These are phyloP conservation scores for Apostasia ramifera DNA, from an alignment of 106 monocot genomes.

Conservation along the genomic window DNA sequence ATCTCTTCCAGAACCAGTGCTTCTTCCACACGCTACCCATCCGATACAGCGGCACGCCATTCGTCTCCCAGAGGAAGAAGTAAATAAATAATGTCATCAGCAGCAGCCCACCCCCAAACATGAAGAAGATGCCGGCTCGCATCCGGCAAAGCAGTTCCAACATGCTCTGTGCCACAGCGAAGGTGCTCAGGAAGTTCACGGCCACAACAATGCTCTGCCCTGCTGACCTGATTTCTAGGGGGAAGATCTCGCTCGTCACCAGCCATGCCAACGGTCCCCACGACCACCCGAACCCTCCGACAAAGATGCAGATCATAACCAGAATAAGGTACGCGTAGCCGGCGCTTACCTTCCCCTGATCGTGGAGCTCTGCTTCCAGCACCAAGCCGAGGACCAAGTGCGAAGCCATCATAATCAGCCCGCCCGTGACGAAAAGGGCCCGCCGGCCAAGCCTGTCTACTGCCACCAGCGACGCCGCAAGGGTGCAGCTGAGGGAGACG, in stretches of 20 bases:
- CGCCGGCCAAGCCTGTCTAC: conserved; percentile 14
- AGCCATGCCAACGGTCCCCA: conserved; percentile 69
- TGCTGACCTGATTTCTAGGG: conserved; percentile 49
- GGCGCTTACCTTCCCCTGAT: neutral
- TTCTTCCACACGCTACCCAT: conserved; percentile 35
- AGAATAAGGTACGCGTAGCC: conserved; percentile 14
- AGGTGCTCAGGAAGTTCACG: conserved; percentile 29
- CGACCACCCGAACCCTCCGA: conserved; percentile 44
- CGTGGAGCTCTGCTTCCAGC: neutral
- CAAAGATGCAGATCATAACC: conserved; percentile 30
- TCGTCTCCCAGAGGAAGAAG: conserved; percentile 50
- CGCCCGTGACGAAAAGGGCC: conserved; percentile 1
- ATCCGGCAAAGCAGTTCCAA: conserved; percentile 50
- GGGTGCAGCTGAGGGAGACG: neutral
- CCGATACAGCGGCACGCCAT: conserved; percentile 45
- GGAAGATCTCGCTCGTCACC: conserved; percentile 48
- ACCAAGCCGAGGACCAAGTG: neutral
- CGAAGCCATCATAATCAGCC: neutral
- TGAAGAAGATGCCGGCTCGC: conserved; percentile 33
- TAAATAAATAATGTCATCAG: conserved; percentile 53
- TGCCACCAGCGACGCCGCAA: conserved; percentile 26
- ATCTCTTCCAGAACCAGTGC: conserved; percentile 66
- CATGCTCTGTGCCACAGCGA: conserved; percentile 36
- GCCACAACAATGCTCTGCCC: conserved; percentile 39
- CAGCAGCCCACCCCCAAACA: conserved; percentile 32